Evolutionary conservation across 371 early-diverging fungal genomes (phyloP), one percentile per base, ranked within the genome.

Genomic region (Mucor irregularis): DNA sequence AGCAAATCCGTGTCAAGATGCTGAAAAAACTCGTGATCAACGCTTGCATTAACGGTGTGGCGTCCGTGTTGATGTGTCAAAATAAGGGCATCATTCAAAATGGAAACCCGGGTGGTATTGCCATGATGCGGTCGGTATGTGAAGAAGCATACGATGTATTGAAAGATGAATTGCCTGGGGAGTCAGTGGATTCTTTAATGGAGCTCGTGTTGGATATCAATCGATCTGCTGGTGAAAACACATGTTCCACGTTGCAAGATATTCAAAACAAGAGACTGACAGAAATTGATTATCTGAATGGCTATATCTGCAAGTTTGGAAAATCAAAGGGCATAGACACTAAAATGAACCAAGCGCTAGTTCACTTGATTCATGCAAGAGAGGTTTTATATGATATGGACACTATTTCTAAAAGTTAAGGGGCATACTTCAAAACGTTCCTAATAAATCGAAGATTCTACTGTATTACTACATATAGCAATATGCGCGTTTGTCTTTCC

Each of bases 281-380:
- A 5, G 87, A 85, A 61, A 75, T 84, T 10, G 82, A 83, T 49
- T 84, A 78, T 56, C 79, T 85, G 34, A 85, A 85, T 58, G 86
- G 84, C 4, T 83, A 82, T 51, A 40, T 87, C 21, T 63, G 69
- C 37, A 58, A 58, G 2, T 31, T 61, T 13, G 76, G 68, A 30
- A 51, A 59, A 22, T 33, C 56, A 22, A 57, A 44, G 21, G 46
- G 49, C 3, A 50, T 69, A 1, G 24, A 31, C 24, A 35, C 53
- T 5, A 64, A 44, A 21, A 45, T 54, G 2, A 63, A 71, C 38
- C 60, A 64, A 24, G 31, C 39, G 14, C 28, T 74, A 14, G 58
- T 69, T 6, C 31, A 74, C 33, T 25, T 74, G 35, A 59, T 69
- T 35, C 69, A 69, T 54, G 64, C 69, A 10, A 68, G 69, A 51